Evolutionary conservation across 495 filamentous ascomycete genomes (phyloP), one percentile per base, ranked within the genome.

Genomic region (Trichoderma virens): DNA sequence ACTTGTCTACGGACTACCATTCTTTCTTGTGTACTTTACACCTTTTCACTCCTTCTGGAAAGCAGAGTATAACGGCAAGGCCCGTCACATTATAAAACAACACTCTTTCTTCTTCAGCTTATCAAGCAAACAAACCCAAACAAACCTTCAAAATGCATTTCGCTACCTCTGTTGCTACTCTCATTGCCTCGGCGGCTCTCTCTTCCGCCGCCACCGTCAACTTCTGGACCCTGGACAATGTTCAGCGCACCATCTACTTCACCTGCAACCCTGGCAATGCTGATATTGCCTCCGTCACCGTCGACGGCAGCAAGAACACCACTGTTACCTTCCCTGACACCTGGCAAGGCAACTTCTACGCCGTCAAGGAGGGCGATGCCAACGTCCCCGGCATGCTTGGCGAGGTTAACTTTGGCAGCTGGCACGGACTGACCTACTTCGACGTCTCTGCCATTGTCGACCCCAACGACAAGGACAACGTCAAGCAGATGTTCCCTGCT

Each of bases 391-490:
- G 81, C 70, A 83, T 84, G 80, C 75, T 84, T 20, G 80, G 76
- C 32, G 82, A 84, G 74, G 71, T 83, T 30, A 65, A 73, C 67
- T 83, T 78, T 73, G 69, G 80, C 51, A 74, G 73, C 45, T 81
- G 69, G 67, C 67, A 65, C 25, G 78, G 67, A 62, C 54, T 72
- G 9, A 80, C 72, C 47, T 84, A 71, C 72, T 84, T 76, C 65
- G 82, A 84, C 56, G 79, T 84, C 62, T 83, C 80, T 5, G 80
- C 80, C 69, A 83, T 84, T 62, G 80, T 81, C 68, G 77, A 82
- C 72, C 72, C 78, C 34, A 45, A 67, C 60, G 82, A 83, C 70
- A 65, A 70, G 35, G 31, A 74, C 34, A 72, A 72, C 60, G 75
- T 84, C 65, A 79, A 82, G 73, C 62, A 74, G 64, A 72, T 83